phyloP scores from a whole-genome alignment of 176 grass and related monocot genomes.

The Oryza coarctata region DNA sequence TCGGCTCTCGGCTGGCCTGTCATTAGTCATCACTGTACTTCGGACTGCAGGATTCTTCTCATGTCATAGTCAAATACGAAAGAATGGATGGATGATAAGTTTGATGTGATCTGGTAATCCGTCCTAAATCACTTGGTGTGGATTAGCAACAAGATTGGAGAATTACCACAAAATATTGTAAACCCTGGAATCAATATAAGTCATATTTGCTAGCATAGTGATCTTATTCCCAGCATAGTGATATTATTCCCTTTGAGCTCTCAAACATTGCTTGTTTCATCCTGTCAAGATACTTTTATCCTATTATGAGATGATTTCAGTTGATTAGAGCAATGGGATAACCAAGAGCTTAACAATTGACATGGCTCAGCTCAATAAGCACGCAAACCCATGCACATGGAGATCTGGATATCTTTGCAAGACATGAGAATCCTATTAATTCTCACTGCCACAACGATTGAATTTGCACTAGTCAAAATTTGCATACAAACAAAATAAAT shows the following conservation, averaged over 20 bases:
- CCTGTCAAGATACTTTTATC: background rate
- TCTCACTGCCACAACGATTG: constrained; percentile 13
- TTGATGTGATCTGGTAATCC: constrained; percentile 19
- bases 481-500: constrained; percentile 31
- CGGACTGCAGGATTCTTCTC: background rate
- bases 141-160: no score
- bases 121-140: constrained; percentile 1
- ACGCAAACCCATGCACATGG: background rate
- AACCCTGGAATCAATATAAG: background rate
- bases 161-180: background rate
- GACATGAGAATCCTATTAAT: background rate
- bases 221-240: background rate
- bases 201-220: background rate
- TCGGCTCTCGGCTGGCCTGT: background rate
- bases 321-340: background rate
- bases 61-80: background rate
- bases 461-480: constrained; percentile 39
- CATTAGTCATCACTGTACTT: background rate
- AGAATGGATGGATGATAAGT: background rate
- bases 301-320: background rate
- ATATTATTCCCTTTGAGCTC: background rate
- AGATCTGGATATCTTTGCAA: background rate
- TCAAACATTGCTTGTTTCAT: background rate
- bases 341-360: background rate
- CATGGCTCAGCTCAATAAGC: background rate